A percentile compares a stretch with the other conserved stretches of the same genome.
Evolutionary conservation across 78 protist species (phyloP).

Genomic region (Dictyostelium citrinum): DNA sequence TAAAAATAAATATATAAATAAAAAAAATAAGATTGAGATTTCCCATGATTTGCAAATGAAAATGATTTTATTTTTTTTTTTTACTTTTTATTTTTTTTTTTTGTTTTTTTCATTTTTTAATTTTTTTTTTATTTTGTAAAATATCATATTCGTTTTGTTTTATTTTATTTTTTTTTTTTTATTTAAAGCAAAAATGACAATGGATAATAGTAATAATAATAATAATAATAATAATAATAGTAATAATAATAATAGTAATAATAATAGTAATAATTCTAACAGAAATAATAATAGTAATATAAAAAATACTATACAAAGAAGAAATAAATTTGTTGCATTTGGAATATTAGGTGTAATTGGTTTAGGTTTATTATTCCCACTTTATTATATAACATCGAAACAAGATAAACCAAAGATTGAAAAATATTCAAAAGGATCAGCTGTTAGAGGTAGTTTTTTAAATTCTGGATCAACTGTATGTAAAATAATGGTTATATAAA

Average conservation of each 20-base stretch:
- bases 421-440: neutral
- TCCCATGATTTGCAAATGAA: too few relatives aligned
- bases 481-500: too few relatives aligned
- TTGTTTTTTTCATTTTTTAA: too few relatives aligned
- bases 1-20: too few relatives aligned
- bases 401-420: neutral
- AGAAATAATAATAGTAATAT: neutral
- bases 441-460: conserved; percentile 61
- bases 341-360: neutral
- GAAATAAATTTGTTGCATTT: neutral
- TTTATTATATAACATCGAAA: neutral
- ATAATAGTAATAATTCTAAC: neutral
- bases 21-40: too few relatives aligned
- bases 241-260: neutral
- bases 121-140: too few relatives aligned
- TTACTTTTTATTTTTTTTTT: too few relatives aligned
- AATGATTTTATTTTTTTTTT: too few relatives aligned
- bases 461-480: conserved; percentile 70
- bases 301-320: neutral
- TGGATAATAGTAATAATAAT: neutral
- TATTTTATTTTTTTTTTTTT: too few relatives aligned
- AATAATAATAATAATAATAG: neutral
- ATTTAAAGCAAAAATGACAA: neutral
- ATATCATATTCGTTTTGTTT: too few relatives aligned
- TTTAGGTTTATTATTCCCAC: conserved; percentile 3